These are phyloP conservation scores for Raddia guianensis DNA, from an alignment of 176 grass and related monocot genomes.

Conservation along the genomic window DNA sequence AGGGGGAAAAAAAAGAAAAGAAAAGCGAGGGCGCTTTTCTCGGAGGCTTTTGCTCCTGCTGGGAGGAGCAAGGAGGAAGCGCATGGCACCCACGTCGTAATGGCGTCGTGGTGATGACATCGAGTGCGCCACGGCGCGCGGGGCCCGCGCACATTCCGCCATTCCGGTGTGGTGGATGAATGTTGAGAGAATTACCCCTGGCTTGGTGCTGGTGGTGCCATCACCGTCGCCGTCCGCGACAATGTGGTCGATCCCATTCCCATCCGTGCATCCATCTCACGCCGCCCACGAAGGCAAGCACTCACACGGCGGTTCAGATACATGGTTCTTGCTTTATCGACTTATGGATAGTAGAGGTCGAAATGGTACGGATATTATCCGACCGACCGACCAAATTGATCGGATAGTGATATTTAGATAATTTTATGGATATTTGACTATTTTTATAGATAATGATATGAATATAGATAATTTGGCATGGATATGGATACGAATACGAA, in stretches of 20 bases:
- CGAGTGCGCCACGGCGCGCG: neutral
- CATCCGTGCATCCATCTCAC: neutral
- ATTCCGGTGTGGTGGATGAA: neutral
- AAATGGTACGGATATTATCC: too few relatives aligned
- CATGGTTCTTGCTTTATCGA: neutral
- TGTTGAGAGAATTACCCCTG: too few relatives aligned
- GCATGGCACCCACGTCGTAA: conserved; percentile 46
- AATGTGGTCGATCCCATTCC: conserved; percentile 9
- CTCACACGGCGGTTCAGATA: neutral
- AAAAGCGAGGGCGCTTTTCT: conserved; percentile 54
- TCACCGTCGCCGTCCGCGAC: conserved; percentile 30
- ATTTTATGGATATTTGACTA: too few relatives aligned
- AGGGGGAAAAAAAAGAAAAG: conserved; percentile 25
- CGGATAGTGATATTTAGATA: too few relatives aligned
- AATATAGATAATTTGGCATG: too few relatives aligned
- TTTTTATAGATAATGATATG: too few relatives aligned
- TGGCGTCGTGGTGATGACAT: conserved; percentile 53
- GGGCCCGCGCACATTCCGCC: conserved; percentile 2
- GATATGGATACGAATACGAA: too few relatives aligned
- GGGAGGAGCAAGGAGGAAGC: conserved; percentile 34
- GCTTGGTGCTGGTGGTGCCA: conserved; percentile 23
- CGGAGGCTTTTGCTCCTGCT: conserved; percentile 49
- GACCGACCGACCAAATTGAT: too few relatives aligned
- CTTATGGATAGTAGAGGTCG: neutral
- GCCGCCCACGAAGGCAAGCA: neutral